These are phyloP conservation scores for Avicennia marina DNA, from an alignment of 257 asterid species.

Conservation along the genomic window DNA sequence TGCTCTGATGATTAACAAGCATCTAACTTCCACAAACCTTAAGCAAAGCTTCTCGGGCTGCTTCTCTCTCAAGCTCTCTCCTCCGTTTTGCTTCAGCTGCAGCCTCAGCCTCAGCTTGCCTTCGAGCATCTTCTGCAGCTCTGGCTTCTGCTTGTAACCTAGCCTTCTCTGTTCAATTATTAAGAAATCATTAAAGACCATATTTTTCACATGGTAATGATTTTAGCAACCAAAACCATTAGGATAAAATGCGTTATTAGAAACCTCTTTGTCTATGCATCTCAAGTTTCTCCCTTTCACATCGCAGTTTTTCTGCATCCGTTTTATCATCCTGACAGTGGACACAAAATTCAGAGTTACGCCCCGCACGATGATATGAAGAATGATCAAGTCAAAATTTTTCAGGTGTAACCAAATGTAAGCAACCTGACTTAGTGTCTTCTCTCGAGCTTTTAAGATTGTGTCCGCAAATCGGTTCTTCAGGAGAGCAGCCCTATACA, in stretches of 20 bases:
- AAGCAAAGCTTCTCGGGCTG: conserved; percentile 79
- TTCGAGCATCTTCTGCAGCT: conserved; percentile 74
- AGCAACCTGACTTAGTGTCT: conserved; percentile 1
- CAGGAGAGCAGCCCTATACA: conserved; percentile 77
- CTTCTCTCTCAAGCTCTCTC: conserved; percentile 80
- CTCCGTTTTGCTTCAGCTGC: conserved; percentile 60
- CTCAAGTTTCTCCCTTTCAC: conserved; percentile 70
- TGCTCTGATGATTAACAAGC: neutral
- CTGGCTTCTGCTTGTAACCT: conserved; percentile 77
- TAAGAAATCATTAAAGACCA: neutral
- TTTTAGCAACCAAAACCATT: neutral
- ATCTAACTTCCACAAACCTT: conserved; percentile 41
- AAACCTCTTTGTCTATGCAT: conserved; percentile 71
- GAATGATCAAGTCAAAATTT: neutral
- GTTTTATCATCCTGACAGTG: conserved; percentile 46
- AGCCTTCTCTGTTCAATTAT: conserved; percentile 55
- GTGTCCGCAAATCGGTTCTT: conserved; percentile 71
- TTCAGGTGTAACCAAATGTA: neutral
- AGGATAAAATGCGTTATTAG: neutral
- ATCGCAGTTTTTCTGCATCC: conserved; percentile 58
- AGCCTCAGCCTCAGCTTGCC: conserved; percentile 61
- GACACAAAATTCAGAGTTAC: neutral
- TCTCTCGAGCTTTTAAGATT: conserved; percentile 74
- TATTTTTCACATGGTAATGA: neutral
- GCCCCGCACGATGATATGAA: neutral